Evolutionary conservation across 495 filamentous ascomycete species (phyloP).

Genomic region (Penicillium diatomitis): DNA sequence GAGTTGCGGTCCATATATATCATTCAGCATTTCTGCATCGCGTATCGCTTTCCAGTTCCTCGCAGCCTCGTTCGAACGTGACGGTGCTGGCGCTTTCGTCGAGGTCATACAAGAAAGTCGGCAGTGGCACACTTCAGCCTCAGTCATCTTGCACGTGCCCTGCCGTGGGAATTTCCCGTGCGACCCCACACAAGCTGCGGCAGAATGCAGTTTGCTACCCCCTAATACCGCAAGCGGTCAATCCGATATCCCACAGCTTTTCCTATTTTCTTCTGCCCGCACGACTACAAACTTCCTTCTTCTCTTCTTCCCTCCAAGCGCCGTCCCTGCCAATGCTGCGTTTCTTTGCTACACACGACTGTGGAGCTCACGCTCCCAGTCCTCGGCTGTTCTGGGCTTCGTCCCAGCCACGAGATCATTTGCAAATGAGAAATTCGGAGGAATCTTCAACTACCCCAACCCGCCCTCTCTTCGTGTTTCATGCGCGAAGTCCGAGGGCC

Average conservation of each 20-base stretch:
- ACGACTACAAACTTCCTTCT: slow-evolving; percentile 19
- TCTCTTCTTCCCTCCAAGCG: slow-evolving; percentile 53
- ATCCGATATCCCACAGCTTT: slow-evolving; percentile 1
- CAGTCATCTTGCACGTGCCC: neutral
- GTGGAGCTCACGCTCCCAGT: slow-evolving; percentile 19
- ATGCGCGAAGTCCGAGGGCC: slow-evolving; percentile 15
- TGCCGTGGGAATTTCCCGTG: slow-evolving; percentile 7
- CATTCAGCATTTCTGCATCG: no score
- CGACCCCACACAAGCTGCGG: neutral
- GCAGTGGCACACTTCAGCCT: no score
- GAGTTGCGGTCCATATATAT: no score
- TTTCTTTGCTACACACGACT: slow-evolving; percentile 97
- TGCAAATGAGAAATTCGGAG: slow-evolving; percentile 99
- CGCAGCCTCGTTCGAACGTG: no score
- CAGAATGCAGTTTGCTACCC: neutral
- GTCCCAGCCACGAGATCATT: slow-evolving; percentile 13
- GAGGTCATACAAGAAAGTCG: no score
- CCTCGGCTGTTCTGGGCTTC: slow-evolving; percentile 10
- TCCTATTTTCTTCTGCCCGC: slow-evolving; percentile 8
- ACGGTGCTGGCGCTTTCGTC: no score
- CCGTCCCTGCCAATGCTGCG: slow-evolving; percentile 95
- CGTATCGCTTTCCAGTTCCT: no score
- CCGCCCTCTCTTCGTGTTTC: slow-evolving; percentile 24
- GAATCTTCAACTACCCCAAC: slow-evolving; percentile 68
- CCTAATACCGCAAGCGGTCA: slow-evolving; percentile 8